Base-by-base conservation (phyloP, 495 filamentous ascomycete genomes). In the Neurospora sublineolata region DNA sequence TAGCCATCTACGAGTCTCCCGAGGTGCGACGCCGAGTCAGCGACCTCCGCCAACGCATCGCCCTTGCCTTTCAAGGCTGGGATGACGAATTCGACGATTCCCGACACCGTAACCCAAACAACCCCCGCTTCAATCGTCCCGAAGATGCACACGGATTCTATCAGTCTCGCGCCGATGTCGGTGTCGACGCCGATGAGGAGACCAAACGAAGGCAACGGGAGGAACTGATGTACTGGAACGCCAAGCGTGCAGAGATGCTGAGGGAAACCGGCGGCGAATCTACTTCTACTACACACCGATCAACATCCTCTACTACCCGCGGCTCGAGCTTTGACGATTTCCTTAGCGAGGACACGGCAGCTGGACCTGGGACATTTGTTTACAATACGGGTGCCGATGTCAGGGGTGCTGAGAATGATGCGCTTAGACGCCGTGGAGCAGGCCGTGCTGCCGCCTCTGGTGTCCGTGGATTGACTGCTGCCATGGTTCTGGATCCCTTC, bases 1-100 rank as follows among this genome's bases (percentile, higher is more conserved):
- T 95, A 70, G 93, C 93, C 42, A 85, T 94, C 70, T 97, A 97
- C 80, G 92, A 95, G 78, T 92, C 88, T 27, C 92, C 92, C 14
- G 90, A 94, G 79, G 85, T 95, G 64, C 88, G 91, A 76, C 87
- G 89, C 82, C 91, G 91, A 83, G 86, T 93, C 68, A 86, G 91
- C 71, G 88, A 89, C 73, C 89, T 91, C 68, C 90, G 93, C 67
- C 88, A 92, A 39, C 92, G 91, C 75, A 89, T 95, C 72, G 92
- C 92, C 41, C 79, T 93, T 72, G 92, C 92, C 18, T 81, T 97
- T 36, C 90, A 94, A 76, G 86, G 86, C 46, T 86, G 94, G 1
- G 92, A 91, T 69, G 92, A 94, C 77, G 91, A 89, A 71, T 85
- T 94, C 70, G 87, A 89, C 30, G 27, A 33, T 64, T 14, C 52